Conservation (phyloP, 228 moss, liverwort and hornwort species). For the Sphagnum fallax region DNA sequence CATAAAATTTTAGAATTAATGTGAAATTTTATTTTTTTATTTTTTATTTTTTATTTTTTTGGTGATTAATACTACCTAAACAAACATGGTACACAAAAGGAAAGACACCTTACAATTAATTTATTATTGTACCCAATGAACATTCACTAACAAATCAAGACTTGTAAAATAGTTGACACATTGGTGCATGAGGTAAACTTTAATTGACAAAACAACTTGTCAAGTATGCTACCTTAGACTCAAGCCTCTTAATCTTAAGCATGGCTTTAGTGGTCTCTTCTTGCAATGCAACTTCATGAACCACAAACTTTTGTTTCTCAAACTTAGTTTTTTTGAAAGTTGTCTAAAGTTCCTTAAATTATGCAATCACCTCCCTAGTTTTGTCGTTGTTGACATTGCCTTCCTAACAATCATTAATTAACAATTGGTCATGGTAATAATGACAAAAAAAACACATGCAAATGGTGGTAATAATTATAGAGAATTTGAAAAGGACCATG, state of each 20-base stretch:
- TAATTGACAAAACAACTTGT: too few species aligned
- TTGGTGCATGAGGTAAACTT: too few species aligned
- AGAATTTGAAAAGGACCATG: too few species aligned
- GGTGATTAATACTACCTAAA: constrained; percentile 52
- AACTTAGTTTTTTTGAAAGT: constrained; percentile 51
- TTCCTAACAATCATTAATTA: constrained; percentile 27
- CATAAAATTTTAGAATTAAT: constrained; percentile 83
- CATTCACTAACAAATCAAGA: too few species aligned
- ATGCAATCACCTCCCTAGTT: constrained; percentile 51
- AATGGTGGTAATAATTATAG: too few species aligned
- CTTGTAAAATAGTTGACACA: too few species aligned
- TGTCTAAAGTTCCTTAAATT: constrained; percentile 59
- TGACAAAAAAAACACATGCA: not conserved
- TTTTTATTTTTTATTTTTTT: too few species aligned
- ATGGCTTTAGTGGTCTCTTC: constrained; percentile 61
- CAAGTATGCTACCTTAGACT: constrained; percentile 56
- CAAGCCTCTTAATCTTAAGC: constrained; percentile 57
- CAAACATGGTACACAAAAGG: constrained; percentile 1
- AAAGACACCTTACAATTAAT: not conserved
- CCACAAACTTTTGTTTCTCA: constrained; percentile 50
- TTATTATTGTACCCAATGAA: too few species aligned
- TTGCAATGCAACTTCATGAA: constrained; percentile 38
- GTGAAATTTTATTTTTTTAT: constrained; percentile 83
- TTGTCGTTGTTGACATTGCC: constrained; percentile 54
- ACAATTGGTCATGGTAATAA: not conserved